Evolutionary conservation across 208 protist species (phyloP), one percentile per base, ranked within the genome.

Genomic region (Leishmania braziliensis): DNA sequence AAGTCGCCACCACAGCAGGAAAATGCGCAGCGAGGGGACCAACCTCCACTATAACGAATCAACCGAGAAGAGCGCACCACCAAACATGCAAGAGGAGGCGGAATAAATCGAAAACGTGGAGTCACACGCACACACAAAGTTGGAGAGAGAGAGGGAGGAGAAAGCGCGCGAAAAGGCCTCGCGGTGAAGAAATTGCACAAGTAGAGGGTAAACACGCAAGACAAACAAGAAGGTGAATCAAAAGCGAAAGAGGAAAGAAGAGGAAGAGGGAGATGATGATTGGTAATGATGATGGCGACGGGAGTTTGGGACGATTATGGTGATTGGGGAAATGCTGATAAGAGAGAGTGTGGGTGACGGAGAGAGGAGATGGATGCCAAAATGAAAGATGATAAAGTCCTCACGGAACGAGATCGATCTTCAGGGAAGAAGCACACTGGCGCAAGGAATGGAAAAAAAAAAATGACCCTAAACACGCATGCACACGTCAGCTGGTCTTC

Each of bases 371-470:
- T 8, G 72, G 1, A 43, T n/a, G 51, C 14, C 29, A 74, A 78
- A 83, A 63, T 16, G 73, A 78, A 83, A 78, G 72, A 83, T 78
- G n/a, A 65, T 12, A n/a, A 65, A 65, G n/a, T n/a, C 60, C 60
- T 65, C 60, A 83, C 53, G 36, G 51, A 79, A n/a, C 43, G 26
- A 78, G 36, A 68, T 60, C 36, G 39, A 39, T 65, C 46, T 72
- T 46, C 33, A 48, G 73, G n/a, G 74, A 81, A 69, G 78, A 79
- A 79, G 69, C 10, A 72, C 69, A 85, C 36, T 48, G 73, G 39
- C 62, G 51, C 80, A 65, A 77, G 53, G 36, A 46, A 77, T 69
- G 77, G 33, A 75, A 76, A 43, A 68, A 75, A 23, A 8, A 74
- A n/a, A 36, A 65, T n/a, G 60, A 39, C 74, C 51, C 46, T 6